Percentiles rank a stretch among this genome's conserved stretches.
These are phyloP conservation scores for Ophiostoma angusticollis DNA, from an alignment of 2,329 filamentous ascomycete genomes.

Conservation along the genomic window DNA sequence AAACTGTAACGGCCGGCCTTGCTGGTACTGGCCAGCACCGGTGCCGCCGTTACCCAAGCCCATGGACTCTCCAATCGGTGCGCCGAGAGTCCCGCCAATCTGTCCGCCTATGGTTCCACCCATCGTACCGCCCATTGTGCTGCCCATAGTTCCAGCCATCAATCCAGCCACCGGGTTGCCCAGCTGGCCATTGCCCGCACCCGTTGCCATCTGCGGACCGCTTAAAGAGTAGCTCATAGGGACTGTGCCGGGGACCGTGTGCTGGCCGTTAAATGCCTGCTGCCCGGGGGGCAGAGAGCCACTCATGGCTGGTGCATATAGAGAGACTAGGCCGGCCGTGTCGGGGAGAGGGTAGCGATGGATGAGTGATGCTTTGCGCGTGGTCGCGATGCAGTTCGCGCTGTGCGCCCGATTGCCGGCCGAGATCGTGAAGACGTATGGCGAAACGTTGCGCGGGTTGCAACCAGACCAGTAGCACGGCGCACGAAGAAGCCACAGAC, in stretches of 20 bases:
- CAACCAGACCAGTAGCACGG: too few relatives aligned
- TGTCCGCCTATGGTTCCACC: neutral
- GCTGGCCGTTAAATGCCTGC: conserved; percentile 26
- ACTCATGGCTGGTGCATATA: conserved; percentile 26
- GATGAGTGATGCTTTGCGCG: too few relatives aligned
- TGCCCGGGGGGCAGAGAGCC: conserved; percentile 28
- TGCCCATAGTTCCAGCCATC: too few relatives aligned
- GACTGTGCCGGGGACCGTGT: conserved; percentile 12
- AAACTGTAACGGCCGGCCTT: conserved; percentile 8
- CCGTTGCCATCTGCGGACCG: conserved; percentile 10
- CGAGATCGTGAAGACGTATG: too few relatives aligned
- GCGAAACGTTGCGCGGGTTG: too few relatives aligned
- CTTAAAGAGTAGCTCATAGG: conserved; percentile 11
- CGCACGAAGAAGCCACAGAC: too few relatives aligned
- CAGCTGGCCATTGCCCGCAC: conserved; percentile 1
- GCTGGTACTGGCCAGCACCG: conserved; percentile 3
- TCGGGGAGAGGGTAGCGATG: too few relatives aligned
- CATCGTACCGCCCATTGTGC: neutral
- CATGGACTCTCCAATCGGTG: too few relatives aligned
- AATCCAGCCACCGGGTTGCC: too few relatives aligned
- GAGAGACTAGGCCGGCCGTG: neutral
- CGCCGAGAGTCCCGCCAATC: neutral
- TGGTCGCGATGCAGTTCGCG: too few relatives aligned
- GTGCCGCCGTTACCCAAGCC: neutral
- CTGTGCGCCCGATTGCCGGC: too few relatives aligned